Percentiles rank a stretch among this genome's conserved stretches.
These are phyloP conservation scores for Fibroporia radiculosa DNA, from an alignment of 768 basidiomycete genomes.

Conservation along the genomic window DNA sequence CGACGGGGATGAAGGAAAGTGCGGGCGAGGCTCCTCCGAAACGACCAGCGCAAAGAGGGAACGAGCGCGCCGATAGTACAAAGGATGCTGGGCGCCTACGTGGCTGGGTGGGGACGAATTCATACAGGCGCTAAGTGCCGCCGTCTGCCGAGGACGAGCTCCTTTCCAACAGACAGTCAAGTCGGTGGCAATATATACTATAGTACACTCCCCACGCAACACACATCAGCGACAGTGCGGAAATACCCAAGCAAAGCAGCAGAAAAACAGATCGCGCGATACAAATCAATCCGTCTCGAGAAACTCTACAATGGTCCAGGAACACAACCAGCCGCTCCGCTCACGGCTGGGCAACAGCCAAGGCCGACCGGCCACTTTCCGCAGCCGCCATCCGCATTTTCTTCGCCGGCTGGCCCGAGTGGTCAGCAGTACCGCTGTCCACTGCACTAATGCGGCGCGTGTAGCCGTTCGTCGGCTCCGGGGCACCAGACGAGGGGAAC, in stretches of 20 bases:
- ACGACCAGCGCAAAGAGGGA: background rate
- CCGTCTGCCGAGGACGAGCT: too few species aligned
- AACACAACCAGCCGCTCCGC: background rate
- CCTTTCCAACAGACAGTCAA: background rate
- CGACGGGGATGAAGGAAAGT: background rate
- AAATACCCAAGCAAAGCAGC: slow-evolving; percentile 12
- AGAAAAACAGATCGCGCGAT: slow-evolving; percentile 6
- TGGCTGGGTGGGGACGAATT: background rate
- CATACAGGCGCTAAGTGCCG: background rate
- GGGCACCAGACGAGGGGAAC: slow-evolving; percentile 11
- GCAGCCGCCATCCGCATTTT: slow-evolving; percentile 69
- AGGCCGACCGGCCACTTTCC: slow-evolving; percentile 12
- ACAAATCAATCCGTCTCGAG: background rate
- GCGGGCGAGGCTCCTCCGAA: background rate
- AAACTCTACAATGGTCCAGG: background rate
- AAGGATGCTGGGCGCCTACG: background rate
- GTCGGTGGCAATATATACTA: slow-evolving; percentile 1
- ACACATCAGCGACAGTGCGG: slow-evolving; percentile 1
- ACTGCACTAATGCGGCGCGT: slow-evolving; percentile 10
- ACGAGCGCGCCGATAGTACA: background rate
- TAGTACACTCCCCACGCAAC: slow-evolving; percentile 3
- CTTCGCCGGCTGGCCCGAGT: slow-evolving; percentile 59
- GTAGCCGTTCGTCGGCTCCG: slow-evolving; percentile 14
- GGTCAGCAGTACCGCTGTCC: slow-evolving; percentile 37
- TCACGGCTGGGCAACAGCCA: slow-evolving; percentile 4